These are phyloP conservation scores for Brassica juncea DNA, from an alignment of 345 rosid genomes.

Conservation along the genomic window DNA sequence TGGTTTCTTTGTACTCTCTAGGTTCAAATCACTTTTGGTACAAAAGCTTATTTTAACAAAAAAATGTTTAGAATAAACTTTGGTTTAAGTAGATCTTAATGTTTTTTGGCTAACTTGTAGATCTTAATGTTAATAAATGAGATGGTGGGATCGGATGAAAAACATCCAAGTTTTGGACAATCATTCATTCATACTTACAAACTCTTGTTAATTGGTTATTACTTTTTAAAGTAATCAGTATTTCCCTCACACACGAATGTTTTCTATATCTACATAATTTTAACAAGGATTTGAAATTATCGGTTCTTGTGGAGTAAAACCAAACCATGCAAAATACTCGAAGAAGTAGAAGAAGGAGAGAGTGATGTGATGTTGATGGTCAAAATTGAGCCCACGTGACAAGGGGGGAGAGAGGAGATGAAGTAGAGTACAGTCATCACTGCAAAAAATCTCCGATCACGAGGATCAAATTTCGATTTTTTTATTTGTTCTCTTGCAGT, in stretches of 20 bases:
- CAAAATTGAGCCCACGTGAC: constrained; percentile 47
- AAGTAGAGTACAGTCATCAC: constrained; percentile 39
- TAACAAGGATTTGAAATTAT: constrained; percentile 10
- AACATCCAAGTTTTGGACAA: constrained; percentile 30
- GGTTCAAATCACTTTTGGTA: no score
- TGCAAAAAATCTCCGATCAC: constrained; percentile 47
- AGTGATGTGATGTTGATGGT: constrained; percentile 41
- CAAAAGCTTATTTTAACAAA: no score
- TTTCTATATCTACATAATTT: constrained; percentile 19
- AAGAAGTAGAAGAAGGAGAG: constrained; percentile 9
- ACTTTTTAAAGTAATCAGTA: constrained; percentile 28
- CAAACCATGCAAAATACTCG: not conserved
- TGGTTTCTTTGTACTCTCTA: no score
- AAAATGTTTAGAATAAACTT: not conserved
- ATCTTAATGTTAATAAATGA: constrained; percentile 10
- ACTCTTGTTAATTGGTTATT: constrained; percentile 17
- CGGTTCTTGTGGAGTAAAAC: not conserved
- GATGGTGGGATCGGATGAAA: constrained; percentile 5
- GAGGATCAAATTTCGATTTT: constrained; percentile 32
- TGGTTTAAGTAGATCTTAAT: constrained; percentile 4
- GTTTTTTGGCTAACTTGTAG: not conserved
- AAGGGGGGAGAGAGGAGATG: constrained; percentile 36
- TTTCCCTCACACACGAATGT: constrained; percentile 39
- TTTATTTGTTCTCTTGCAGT: constrained; percentile 20
- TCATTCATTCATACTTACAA: not conserved